Conservation (phyloP, 306 rosid genomes). For the Vigna mungo region DNA sequence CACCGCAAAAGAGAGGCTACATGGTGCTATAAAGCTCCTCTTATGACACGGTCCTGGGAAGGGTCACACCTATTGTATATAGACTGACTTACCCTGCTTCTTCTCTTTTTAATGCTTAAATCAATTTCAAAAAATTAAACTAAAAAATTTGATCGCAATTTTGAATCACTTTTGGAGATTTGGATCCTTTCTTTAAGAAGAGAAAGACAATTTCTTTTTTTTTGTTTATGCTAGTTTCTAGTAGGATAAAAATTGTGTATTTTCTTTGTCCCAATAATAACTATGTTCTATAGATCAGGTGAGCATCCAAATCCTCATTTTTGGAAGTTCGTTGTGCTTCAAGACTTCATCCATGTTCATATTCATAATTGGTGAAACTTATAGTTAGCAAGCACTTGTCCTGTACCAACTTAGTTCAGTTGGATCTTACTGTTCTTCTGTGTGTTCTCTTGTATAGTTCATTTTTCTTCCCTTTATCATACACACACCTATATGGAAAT, state of each 20-base stretch:
- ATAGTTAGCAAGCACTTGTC: neutral
- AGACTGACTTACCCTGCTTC: too few species aligned
- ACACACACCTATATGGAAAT: neutral
- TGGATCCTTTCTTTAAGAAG: too few species aligned
- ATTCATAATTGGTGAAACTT: neutral
- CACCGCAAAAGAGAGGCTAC: too few species aligned
- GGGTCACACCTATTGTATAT: too few species aligned
- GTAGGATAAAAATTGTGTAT: neutral
- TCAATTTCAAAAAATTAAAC: too few species aligned
- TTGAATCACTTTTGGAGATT: too few species aligned
- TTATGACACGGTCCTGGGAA: too few species aligned
- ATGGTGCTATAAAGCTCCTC: too few species aligned
- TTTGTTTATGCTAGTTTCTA: neutral
- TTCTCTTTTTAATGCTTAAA: too few species aligned
- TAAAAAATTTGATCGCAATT: too few species aligned
- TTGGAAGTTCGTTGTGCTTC: neutral
- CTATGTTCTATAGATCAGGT: neutral
- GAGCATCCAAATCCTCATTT: slow-evolving; percentile 12
- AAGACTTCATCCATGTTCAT: slow-evolving; percentile 1
- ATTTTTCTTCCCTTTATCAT: neutral
- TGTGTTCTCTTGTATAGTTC: neutral
- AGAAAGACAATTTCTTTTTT: too few species aligned
- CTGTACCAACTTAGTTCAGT: neutral
- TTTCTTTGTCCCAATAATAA: neutral
- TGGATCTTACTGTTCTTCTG: neutral